These are phyloP conservation scores for Yamadazyma membranifaciens DNA, from an alignment of 1,139 yeast species.

Conservation along the genomic window DNA sequence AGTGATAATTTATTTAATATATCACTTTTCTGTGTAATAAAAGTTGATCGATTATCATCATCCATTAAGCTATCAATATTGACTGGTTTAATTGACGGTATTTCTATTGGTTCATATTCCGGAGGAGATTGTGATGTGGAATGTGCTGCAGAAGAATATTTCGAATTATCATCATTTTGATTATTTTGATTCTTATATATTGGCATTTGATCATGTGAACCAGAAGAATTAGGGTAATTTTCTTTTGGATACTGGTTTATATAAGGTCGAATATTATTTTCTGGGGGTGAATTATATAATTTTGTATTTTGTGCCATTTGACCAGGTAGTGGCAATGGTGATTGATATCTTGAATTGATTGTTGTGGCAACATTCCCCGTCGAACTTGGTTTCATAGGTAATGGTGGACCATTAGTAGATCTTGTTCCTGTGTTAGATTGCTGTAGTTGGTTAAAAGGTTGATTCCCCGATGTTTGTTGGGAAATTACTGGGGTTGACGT, in stretches of 20 bases:
- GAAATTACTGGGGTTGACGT: background rate
- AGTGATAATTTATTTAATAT: slow-evolving; percentile 20
- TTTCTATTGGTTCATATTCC: background rate
- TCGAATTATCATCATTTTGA: background rate
- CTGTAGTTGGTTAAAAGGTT: slow-evolving; percentile 37
- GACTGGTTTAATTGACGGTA: background rate
- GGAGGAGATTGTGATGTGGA: slow-evolving; percentile 2
- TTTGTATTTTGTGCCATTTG: background rate
- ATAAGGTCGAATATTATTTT: background rate
- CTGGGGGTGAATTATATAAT: background rate
- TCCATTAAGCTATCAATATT: slow-evolving; percentile 19
- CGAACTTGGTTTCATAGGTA: slow-evolving; percentile 11
- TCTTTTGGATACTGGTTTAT: background rate
- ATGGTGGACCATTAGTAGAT: slow-evolving; percentile 11
- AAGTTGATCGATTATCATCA: slow-evolving; percentile 13
- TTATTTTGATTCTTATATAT: too few relatives aligned
- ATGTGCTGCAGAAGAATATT: background rate
- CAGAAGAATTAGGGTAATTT: background rate
- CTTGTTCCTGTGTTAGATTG: slow-evolving; percentile 15
- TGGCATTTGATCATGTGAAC: too few relatives aligned
- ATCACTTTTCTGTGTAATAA: background rate
- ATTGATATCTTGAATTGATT: background rate
- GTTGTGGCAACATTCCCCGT: background rate
- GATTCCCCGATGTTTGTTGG: slow-evolving; percentile 14
- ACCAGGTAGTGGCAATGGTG: slow-evolving; percentile 2